Evolutionary conservation across 2,329 filamentous ascomycete genomes (phyloP).

Genomic region (Trichoderma polysporum): DNA sequence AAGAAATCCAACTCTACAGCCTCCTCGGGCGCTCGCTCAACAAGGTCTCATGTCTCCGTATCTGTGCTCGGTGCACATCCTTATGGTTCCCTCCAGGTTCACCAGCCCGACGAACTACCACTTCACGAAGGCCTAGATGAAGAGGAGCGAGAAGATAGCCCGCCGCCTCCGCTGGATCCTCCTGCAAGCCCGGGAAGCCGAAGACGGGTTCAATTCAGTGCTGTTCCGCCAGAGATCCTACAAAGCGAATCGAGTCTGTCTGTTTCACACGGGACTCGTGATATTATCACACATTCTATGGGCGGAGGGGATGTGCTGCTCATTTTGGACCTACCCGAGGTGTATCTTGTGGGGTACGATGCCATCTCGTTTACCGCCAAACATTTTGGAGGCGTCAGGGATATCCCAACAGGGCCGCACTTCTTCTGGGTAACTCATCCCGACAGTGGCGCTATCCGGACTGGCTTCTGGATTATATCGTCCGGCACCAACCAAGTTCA

Average conservation of each 20-base stretch:
- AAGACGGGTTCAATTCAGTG: constrained; percentile 8
- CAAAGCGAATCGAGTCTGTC: background rate
- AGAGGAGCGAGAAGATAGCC: constrained; percentile 28
- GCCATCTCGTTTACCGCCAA: constrained; percentile 47
- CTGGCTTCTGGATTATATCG: constrained; percentile 57
- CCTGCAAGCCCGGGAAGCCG: background rate
- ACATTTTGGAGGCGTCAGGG: constrained; percentile 53
- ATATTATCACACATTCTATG: constrained; percentile 30
- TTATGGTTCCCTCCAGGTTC: constrained; percentile 44
- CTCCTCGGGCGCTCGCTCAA: constrained; percentile 29
- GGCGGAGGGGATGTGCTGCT: constrained; percentile 52
- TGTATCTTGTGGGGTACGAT: constrained; percentile 56
- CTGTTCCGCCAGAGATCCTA: background rate
- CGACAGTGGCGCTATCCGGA: constrained; percentile 48
- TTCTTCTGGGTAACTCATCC: constrained; percentile 59
- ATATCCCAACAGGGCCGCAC: constrained; percentile 56
- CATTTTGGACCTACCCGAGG: constrained; percentile 50
- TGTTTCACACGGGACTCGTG: background rate
- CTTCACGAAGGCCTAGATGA: background rate
- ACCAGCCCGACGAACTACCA: constrained; percentile 28
- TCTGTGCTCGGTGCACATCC: constrained; percentile 42
- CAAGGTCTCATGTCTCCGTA: constrained; percentile 40
- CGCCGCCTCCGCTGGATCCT: constrained; percentile 35
- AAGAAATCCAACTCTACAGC: constrained; percentile 38
- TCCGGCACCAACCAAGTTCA: constrained; percentile 38